Conservation (phyloP, 2,329 filamentous ascomycete genomes). For the Polychaeton citri region DNA sequence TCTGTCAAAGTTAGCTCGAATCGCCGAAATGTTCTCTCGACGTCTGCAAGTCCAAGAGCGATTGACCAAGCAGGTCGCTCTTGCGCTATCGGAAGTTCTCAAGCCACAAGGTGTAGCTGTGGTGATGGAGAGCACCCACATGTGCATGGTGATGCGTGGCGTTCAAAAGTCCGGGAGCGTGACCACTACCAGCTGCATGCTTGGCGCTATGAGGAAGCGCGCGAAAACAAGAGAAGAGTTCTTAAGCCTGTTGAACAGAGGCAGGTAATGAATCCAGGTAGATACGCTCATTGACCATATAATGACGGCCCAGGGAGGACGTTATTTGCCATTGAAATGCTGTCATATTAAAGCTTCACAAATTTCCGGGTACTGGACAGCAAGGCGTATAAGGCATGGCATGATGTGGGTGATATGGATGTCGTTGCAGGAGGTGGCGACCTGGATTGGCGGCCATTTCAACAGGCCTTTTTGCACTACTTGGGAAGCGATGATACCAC, state of each 20-base stretch:
- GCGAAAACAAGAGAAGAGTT: conserved; percentile 96
- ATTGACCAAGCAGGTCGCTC: conserved; percentile 87
- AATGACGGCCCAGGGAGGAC: no score
- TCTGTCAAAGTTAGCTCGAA: conserved; percentile 86
- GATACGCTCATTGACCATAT: no score
- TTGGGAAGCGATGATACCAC: conserved; percentile 17
- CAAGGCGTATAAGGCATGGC: background rate
- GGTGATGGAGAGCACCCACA: conserved; percentile 90
- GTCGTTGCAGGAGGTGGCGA: background rate
- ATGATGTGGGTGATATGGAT: background rate
- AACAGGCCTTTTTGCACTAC: conserved; percentile 16
- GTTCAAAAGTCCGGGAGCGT: conserved; percentile 79
- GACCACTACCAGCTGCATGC: conserved; percentile 91
- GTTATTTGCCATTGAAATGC: no score
- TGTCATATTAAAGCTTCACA: no score
- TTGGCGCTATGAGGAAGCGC: conserved; percentile 87
- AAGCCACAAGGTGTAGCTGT: conserved; percentile 91
- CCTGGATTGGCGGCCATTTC: conserved; percentile 13
- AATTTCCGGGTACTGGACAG: background rate
- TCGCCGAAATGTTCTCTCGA: conserved; percentile 93
- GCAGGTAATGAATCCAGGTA: no score
- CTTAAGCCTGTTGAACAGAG: conserved; percentile 50
- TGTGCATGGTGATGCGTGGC: conserved; percentile 99
- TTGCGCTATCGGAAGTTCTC: conserved; percentile 84
- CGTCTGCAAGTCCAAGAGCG: conserved; percentile 92